phyloP scores from a whole-genome alignment of 2,329 filamentous ascomycete species.

The Fusarium sp. region DNA sequence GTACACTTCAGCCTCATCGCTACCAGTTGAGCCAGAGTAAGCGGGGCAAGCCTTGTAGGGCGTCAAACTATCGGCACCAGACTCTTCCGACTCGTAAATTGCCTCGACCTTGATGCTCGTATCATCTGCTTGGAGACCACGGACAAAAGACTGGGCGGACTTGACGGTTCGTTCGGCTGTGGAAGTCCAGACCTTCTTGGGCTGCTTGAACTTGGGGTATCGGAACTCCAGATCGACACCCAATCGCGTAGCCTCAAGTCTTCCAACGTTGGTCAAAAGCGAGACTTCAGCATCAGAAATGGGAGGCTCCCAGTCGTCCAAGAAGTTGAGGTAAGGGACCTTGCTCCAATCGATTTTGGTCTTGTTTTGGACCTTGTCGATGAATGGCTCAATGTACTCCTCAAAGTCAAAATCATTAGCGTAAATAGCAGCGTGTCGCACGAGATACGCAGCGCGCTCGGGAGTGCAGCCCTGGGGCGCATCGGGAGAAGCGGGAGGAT shows the following conservation, averaged over 20 bases:
- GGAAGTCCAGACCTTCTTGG: constrained; percentile 70
- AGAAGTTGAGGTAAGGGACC: constrained; percentile 67
- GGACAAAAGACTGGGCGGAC: constrained; percentile 69
- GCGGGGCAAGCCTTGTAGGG: constrained; percentile 74
- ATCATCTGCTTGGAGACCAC: constrained; percentile 66
- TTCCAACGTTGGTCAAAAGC: constrained; percentile 71
- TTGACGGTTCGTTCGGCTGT: constrained; percentile 72
- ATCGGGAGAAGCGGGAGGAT: constrained; percentile 53
- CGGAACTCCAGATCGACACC: constrained; percentile 69
- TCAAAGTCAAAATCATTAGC: constrained; percentile 71
- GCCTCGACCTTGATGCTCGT: constrained; percentile 66
- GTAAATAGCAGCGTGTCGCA: constrained; percentile 71
- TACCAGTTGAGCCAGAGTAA: constrained; percentile 69
- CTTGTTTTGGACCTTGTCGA: constrained; percentile 69
- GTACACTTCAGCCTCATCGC: constrained; percentile 64
- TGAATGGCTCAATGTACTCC: constrained; percentile 67
- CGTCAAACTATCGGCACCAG: constrained; percentile 71
- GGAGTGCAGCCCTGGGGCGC: constrained; percentile 64
- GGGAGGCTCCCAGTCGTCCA: constrained; percentile 68
- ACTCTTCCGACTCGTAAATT: constrained; percentile 67
- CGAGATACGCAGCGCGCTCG: constrained; percentile 65
- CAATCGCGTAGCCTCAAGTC: constrained; percentile 69
- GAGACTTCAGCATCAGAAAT: constrained; percentile 68
- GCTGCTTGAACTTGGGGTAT: constrained; percentile 66
- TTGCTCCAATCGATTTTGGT: constrained; percentile 67